These are phyloP conservation scores for Xylariales sp. DNA, from an alignment of 2,329 filamentous ascomycete species.

Conservation along the genomic window DNA sequence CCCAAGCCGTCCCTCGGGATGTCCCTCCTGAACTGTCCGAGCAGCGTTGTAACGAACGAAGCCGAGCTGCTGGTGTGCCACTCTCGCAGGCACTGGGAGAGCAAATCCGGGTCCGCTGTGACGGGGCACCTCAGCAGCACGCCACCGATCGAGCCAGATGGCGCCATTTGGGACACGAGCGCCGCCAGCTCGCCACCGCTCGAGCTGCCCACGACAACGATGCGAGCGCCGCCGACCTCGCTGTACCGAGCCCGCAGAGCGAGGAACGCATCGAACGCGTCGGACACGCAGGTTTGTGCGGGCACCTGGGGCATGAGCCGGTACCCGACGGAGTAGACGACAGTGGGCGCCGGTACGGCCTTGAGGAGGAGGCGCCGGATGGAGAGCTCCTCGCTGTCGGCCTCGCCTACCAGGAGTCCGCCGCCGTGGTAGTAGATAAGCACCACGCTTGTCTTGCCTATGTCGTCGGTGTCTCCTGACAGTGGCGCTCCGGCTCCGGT, in stretches of 20 bases:
- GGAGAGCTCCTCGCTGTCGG: constrained; percentile 44
- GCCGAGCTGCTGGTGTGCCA: constrained; percentile 35
- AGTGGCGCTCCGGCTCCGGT: not conserved
- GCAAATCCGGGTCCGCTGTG: constrained; percentile 37
- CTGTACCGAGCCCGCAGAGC: constrained; percentile 13
- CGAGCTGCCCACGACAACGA: constrained; percentile 39
- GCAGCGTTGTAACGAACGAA: constrained; percentile 30
- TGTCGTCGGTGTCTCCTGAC: not conserved
- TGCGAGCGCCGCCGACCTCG: constrained; percentile 8
- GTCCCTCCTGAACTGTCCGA: constrained; percentile 25
- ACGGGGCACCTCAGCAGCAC: constrained; percentile 44
- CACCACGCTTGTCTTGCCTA: constrained; percentile 15
- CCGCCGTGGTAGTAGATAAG: constrained; percentile 46
- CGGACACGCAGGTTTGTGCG: constrained; percentile 34
- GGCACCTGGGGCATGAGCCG: constrained; percentile 36
- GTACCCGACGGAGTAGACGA: constrained; percentile 41
- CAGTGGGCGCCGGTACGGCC: not conserved
- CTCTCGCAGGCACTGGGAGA: constrained; percentile 29
- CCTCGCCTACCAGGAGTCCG: constrained; percentile 41
- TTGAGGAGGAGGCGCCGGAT: constrained; percentile 34
- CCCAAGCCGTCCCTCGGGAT: constrained; percentile 34
- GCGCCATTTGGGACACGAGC: constrained; percentile 31
- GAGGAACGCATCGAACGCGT: constrained; percentile 33
- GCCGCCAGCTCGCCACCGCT: constrained; percentile 44
- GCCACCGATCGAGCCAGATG: constrained; percentile 27